Percentiles rank a stretch among this genome's conserved stretches.
Evolutionary conservation across 108 stramenopile genomes (phyloP).

Genomic region (Parietichytrium sp.): DNA sequence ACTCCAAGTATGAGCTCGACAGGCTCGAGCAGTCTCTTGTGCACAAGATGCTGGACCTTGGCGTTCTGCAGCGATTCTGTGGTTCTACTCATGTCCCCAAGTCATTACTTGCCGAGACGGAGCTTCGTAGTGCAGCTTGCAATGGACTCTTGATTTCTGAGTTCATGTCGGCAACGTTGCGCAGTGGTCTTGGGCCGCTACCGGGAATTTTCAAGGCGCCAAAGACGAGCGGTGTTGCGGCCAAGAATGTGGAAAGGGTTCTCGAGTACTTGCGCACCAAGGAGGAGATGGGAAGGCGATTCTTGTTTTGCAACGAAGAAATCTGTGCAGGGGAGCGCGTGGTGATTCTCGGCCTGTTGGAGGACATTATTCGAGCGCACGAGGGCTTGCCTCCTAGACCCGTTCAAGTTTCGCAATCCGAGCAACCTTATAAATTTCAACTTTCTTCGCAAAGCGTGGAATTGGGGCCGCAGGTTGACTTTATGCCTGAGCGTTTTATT

Average conservation of each 20-base stretch:
- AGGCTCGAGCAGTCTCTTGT: too few species aligned
- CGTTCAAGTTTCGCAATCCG: neutral
- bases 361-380: neutral
- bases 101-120: neutral
- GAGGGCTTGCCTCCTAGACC: neutral
- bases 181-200: neutral
- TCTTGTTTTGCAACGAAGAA: neutral
- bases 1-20: too few species aligned
- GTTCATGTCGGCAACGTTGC: neutral
- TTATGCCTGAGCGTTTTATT: neutral
- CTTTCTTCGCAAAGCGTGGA: neutral
- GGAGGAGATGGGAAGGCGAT: neutral
- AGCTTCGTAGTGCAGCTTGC: neutral
- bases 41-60: too few species aligned
- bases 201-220: neutral
- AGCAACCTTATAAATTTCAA: too few species aligned
- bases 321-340: neutral
- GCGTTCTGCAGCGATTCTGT: neutral
- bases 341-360: neutral
- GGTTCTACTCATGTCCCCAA: neutral
- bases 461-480: neutral
- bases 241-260: neutral
- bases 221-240: neutral
- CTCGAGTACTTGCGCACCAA: neutral
- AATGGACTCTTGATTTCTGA: neutral